Conservation (phyloP, 176 grass and related monocot genomes). For the Elaeis guineensis region DNA sequence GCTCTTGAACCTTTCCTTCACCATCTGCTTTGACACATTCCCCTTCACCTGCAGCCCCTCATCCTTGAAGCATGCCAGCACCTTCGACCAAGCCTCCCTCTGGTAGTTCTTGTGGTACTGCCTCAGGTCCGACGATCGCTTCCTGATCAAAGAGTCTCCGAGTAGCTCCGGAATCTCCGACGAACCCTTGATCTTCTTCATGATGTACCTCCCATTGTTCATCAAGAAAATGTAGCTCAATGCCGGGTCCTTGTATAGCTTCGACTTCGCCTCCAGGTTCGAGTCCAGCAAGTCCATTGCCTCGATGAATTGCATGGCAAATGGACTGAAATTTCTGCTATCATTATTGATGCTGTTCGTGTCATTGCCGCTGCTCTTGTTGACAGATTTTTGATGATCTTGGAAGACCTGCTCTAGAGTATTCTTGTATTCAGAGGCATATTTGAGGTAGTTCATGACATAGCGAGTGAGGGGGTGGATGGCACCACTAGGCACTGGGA, state of each 20-base stretch:
- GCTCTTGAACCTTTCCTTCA: slow-evolving; percentile 87
- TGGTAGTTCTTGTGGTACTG: slow-evolving; percentile 98
- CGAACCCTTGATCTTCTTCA: slow-evolving; percentile 76
- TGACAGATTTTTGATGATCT: slow-evolving; percentile 31
- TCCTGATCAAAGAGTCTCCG: slow-evolving; percentile 61
- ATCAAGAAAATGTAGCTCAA: slow-evolving; percentile 73
- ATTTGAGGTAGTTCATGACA: slow-evolving; percentile 93
- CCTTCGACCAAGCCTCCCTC: slow-evolving; percentile 76
- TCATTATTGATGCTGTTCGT: neutral
- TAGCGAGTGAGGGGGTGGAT: slow-evolving; percentile 79
- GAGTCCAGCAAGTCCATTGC: slow-evolving; percentile 75
- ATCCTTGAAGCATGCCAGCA: slow-evolving; percentile 50
- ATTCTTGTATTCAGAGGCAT: slow-evolving; percentile 68
- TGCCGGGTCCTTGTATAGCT: slow-evolving; percentile 53
- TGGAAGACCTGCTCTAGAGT: slow-evolving; percentile 79
- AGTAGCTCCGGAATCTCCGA: slow-evolving; percentile 53
- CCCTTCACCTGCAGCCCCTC: slow-evolving; percentile 64
- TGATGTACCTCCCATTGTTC: slow-evolving; percentile 91
- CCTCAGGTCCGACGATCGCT: slow-evolving; percentile 61
- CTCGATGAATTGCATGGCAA: slow-evolving; percentile 55
- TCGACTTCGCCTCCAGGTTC: slow-evolving; percentile 56
- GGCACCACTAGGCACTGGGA: slow-evolving; percentile 48
- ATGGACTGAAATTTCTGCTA: slow-evolving; percentile 22
- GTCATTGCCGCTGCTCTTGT: neutral
- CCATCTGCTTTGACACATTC: slow-evolving; percentile 46